Percentiles rank a stretch among this genome's conserved stretches.
phyloP scores from a whole-genome alignment of 306 rosid species.

The Cicer judaicum region DNA sequence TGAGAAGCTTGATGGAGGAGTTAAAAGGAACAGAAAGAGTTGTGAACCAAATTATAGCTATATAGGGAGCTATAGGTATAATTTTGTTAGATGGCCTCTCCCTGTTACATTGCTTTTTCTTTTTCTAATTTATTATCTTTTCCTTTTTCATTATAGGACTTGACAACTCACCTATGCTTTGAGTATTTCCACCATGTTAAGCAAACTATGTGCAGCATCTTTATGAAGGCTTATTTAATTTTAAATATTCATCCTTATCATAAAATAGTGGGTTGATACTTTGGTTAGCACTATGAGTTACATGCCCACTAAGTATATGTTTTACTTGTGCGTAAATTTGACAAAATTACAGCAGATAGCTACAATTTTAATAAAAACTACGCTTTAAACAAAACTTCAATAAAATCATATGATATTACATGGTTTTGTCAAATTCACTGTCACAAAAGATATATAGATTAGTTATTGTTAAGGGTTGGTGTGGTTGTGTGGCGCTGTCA shows the following conservation, averaged over 20 bases:
- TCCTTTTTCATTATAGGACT: constrained; percentile 47
- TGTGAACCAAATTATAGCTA: constrained; percentile 41
- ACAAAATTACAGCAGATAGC: too few species aligned
- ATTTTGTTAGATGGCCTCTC: constrained; percentile 49
- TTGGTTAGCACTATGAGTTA: constrained; percentile 28
- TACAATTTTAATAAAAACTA: too few species aligned
- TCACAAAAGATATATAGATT: too few species aligned
- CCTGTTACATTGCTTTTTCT: constrained; percentile 53
- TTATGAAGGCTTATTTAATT: constrained; percentile 28
- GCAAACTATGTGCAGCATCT: constrained; percentile 63
- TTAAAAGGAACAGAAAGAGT: constrained; percentile 43
- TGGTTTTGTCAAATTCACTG: too few species aligned
- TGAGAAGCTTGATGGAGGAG: constrained; percentile 48
- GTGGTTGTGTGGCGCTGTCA: constrained; percentile 46
- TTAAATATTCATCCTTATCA: constrained; percentile 49
- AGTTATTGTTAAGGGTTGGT: background rate
- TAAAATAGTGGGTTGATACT: constrained; percentile 39
- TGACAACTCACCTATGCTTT: constrained; percentile 67
- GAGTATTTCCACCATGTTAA: constrained; percentile 65
- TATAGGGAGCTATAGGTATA: constrained; percentile 43
- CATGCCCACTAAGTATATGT: constrained; percentile 20
- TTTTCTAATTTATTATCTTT: constrained; percentile 36
- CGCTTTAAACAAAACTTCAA: too few species aligned
- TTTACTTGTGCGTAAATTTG: too few species aligned
- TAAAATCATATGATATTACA: too few species aligned